Conservation (phyloP, 306 rosid species). For the Rubus idaeus region DNA sequence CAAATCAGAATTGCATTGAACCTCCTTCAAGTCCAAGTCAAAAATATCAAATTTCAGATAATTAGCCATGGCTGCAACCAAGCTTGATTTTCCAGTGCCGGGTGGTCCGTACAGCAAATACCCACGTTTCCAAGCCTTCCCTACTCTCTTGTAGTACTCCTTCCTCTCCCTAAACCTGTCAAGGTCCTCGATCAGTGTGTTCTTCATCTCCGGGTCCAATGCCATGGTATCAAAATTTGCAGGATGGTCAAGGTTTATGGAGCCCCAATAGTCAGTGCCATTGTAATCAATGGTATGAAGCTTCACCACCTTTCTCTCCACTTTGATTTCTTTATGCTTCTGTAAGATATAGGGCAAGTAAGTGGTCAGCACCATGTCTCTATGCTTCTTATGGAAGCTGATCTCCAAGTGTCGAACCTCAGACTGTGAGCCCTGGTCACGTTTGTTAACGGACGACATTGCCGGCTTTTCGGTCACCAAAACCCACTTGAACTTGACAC, state of each 20-base stretch:
- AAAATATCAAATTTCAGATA: conserved; percentile 50
- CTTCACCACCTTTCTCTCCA: conserved; percentile 46
- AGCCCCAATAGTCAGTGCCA: conserved; percentile 52
- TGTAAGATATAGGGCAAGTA: conserved; percentile 44
- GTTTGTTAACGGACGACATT: not conserved
- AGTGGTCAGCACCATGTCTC: conserved; percentile 38
- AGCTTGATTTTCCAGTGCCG: conserved; percentile 58
- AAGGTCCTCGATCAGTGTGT: conserved; percentile 41
- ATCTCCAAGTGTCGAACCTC: conserved; percentile 47
- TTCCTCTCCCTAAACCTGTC: conserved; percentile 41
- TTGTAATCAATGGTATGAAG: conserved; percentile 51
- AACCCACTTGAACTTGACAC: conserved; percentile 51
- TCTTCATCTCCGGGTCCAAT: conserved; percentile 45
- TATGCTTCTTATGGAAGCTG: conserved; percentile 43
- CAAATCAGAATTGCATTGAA: conserved; percentile 56
- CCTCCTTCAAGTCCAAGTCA: conserved; percentile 60
- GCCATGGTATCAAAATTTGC: conserved; percentile 48
- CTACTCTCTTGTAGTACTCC: conserved; percentile 53
- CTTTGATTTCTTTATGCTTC: conserved; percentile 28
- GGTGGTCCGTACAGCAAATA: conserved; percentile 56
- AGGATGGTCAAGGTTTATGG: conserved; percentile 51
- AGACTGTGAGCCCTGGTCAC: conserved; percentile 8
- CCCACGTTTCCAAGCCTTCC: conserved; percentile 64
- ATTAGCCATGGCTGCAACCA: conserved; percentile 63
- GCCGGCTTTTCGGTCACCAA: conserved; percentile 26